Percentiles rank a stretch among this genome's conserved stretches.
Conservation (phyloP, 75 land plant genomes). For the Cunninghamia lanceolata region DNA sequence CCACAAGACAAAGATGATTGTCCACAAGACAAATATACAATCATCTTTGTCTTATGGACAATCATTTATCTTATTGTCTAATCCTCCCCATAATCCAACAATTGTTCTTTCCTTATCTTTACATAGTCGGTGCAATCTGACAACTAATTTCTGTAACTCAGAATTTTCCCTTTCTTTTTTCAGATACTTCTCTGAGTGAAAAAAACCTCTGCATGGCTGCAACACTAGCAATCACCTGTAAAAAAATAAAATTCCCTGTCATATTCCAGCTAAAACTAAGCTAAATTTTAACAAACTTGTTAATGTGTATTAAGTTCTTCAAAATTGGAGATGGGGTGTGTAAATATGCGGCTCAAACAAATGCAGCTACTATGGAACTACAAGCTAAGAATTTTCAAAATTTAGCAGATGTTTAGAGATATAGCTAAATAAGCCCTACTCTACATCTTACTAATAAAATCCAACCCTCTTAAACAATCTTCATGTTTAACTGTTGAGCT, state of each 20-base stretch:
- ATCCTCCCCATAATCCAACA: slow-evolving; percentile 45
- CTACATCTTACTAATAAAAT: neutral
- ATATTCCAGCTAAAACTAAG: neutral
- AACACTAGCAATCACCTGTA: neutral
- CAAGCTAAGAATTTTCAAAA: neutral
- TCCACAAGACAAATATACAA: too few relatives aligned
- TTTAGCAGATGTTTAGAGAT: neutral
- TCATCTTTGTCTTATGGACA: slow-evolving; percentile 20
- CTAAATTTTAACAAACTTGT: neutral
- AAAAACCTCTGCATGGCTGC: neutral
- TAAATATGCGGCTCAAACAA: neutral
- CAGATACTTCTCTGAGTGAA: neutral
- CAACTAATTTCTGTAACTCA: slow-evolving; percentile 54
- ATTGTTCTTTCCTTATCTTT: slow-evolving; percentile 90
- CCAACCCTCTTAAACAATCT: neutral
- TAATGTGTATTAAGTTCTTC: neutral
- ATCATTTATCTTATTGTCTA: slow-evolving; percentile 23
- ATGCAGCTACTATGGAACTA: neutral
- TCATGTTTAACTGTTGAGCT: too few relatives aligned
- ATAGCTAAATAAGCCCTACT: neutral
- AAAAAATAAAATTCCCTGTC: neutral
- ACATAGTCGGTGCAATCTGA: slow-evolving; percentile 60
- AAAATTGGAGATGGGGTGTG: neutral
- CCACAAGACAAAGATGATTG: too few relatives aligned
- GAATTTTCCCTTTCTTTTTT: slow-evolving; percentile 62